Base-by-base conservation (phyloP, 805 yeast genomes). In the Pichia californica region DNA sequence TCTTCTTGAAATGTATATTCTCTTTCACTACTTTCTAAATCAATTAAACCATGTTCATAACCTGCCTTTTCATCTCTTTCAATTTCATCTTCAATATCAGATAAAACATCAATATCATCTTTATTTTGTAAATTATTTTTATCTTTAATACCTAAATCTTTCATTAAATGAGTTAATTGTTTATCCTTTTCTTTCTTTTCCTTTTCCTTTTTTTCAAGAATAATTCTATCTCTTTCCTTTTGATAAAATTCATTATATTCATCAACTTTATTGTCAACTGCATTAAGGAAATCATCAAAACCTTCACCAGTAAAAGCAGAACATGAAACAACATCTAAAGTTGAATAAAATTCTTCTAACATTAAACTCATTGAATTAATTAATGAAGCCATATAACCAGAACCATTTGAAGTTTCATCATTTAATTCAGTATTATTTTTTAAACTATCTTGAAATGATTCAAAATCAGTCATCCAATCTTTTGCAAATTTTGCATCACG, bases 381-480 rank as follows among this genome's bases (percentile, higher is more conserved):
- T 41, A 93, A 69, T 1, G 96, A 87, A 42, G 86, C 78, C 99
- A 93, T 93, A 63, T 93, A 93, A 2, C 96, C 96, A 3, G 91
- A 80, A 18, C 79, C 77, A 43, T 64, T 67, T 6, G 75, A 73
- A 20, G 74, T 76, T 40, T 74, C 79, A 30, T 79, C 83, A 51
- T 77, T 82, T 39, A 76, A 64, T 37, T 84, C 88, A 47, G 79
- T 79, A 59, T 83, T 83, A 27, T 71, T 70, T 50, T 73, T 71
- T 44, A 91, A 67, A 2, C 95, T 95, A 19, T 64, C 67, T 63
- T 91, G 98, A 70, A 93, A 93, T 14, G 79, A 72, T 62, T 91
- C 97, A 62, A 93, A 93, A 65, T 93, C 99, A 2, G 82, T 77
- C 97, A 93, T 88, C 99, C 99, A 93, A 52, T 87, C 94, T 57